Conservation (phyloP, 192 early-diverging fungal genomes). For the Dispira parvispora region DNA sequence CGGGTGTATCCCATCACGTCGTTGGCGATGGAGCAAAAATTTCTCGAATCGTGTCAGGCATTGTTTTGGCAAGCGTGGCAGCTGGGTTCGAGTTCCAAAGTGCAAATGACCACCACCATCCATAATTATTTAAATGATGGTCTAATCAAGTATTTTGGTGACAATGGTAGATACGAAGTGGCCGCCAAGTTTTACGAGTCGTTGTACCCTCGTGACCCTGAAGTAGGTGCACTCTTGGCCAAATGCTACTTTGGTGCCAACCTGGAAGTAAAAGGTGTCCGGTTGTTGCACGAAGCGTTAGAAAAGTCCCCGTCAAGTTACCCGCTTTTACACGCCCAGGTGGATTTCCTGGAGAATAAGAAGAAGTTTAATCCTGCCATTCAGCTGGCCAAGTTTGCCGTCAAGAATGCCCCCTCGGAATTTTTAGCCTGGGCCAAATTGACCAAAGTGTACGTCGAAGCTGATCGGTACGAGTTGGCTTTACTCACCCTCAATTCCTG, state of each 20-base stretch:
- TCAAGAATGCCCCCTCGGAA: conserved; percentile 87
- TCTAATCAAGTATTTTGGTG: conserved; percentile 76
- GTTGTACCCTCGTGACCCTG: conserved; percentile 61
- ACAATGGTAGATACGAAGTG: conserved; percentile 61
- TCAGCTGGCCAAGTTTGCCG: conserved; percentile 80
- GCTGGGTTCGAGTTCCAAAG: conserved; percentile 81
- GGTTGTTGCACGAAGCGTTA: conserved; percentile 68
- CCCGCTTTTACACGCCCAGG: conserved; percentile 72
- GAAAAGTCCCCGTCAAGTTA: conserved; percentile 58
- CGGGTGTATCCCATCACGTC: conserved; percentile 78
- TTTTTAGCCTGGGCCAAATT: conserved; percentile 91
- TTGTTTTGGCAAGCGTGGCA: conserved; percentile 87
- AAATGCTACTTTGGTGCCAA: conserved; percentile 62
- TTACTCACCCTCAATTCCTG: conserved; percentile 92
- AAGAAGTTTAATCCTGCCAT: conserved; percentile 57
- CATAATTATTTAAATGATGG: conserved; percentile 82
- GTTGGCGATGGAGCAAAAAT: conserved; percentile 48
- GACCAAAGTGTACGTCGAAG: conserved; percentile 80
- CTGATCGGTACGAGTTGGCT: conserved; percentile 64
- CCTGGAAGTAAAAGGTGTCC: conserved; percentile 86
- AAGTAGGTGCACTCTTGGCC: conserved; percentile 79
- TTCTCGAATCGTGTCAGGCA: conserved; percentile 66
- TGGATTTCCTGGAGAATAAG: conserved; percentile 76
- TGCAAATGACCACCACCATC: conserved; percentile 82
- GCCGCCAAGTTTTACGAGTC: conserved; percentile 60